phyloP scores from a whole-genome alignment of 768 basidiomycete species.

The Collybiopsis luxurians region DNA sequence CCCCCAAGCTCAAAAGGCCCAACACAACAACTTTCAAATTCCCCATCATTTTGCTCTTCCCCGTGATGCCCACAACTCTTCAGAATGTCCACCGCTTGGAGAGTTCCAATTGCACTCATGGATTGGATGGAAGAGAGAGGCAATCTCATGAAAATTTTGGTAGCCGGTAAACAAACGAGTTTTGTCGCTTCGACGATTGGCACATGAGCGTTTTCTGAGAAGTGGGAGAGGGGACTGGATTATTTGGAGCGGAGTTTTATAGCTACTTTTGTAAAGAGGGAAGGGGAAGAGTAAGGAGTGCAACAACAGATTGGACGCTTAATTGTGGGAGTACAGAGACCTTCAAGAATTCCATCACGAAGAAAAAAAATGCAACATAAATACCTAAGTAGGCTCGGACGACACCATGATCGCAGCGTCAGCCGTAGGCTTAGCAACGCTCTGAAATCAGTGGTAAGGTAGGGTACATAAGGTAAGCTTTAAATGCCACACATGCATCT shows the following conservation, averaged over 20 bases:
- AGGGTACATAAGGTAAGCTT: too few species aligned
- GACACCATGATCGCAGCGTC: too few species aligned
- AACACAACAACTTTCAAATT: constrained; percentile 72
- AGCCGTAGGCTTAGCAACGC: too few species aligned
- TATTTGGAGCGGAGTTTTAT: constrained; percentile 73
- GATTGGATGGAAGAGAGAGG: constrained; percentile 65
- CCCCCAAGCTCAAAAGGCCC: constrained; percentile 48
- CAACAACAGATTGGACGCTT: too few species aligned
- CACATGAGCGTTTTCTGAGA: constrained; percentile 62
- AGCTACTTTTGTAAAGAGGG: constrained; percentile 54
- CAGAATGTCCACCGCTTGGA: constrained; percentile 70
- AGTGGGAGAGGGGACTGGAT: constrained; percentile 77
- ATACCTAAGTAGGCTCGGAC: constrained; percentile 75
- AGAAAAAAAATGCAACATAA: too few species aligned
- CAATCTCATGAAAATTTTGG: constrained; percentile 70
- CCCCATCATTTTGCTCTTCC: constrained; percentile 55
- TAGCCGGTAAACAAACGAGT: constrained; percentile 76
- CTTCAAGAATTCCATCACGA: too few species aligned
- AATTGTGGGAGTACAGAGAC: constrained; percentile 76
- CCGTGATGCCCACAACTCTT: constrained; percentile 59
- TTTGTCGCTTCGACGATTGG: constrained; percentile 29
- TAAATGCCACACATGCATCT: too few species aligned
- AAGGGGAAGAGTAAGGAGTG: constrained; percentile 53
- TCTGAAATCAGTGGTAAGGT: too few species aligned
- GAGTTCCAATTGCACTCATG: constrained; percentile 74